Evolutionary conservation across 2,329 filamentous ascomycete species (phyloP).

Genomic region (Colletotrichum noveboracense): DNA sequence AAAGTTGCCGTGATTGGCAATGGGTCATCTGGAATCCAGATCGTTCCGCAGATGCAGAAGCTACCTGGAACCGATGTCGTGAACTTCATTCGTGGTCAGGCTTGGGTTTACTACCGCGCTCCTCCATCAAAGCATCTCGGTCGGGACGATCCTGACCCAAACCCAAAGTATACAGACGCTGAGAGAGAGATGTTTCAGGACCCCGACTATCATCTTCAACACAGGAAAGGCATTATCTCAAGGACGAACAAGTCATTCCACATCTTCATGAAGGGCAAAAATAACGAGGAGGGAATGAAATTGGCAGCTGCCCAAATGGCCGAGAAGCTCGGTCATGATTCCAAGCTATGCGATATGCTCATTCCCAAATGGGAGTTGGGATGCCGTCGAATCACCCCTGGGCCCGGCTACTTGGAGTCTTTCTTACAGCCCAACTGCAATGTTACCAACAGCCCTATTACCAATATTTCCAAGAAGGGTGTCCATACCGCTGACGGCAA

Average conservation of each 20-base stretch:
- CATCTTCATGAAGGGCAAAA: slow-evolving; percentile 32
- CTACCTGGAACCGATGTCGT: slow-evolving; percentile 32
- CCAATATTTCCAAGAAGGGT: slow-evolving; percentile 6
- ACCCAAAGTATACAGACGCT: slow-evolving; percentile 31
- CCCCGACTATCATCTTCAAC: slow-evolving; percentile 55
- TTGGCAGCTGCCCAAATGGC: slow-evolving; percentile 46
- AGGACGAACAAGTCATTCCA: slow-evolving; percentile 40
- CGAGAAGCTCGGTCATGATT: slow-evolving; percentile 40
- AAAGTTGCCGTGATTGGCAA: slow-evolving; percentile 40
- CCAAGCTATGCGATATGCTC: slow-evolving; percentile 39
- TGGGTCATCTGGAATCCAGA: slow-evolving; percentile 35
- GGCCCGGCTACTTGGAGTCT: slow-evolving; percentile 25
- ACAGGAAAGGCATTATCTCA: slow-evolving; percentile 42
- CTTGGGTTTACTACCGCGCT: slow-evolving; percentile 40
- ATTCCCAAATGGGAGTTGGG: slow-evolving; percentile 26
- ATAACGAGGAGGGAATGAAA: slow-evolving; percentile 44
- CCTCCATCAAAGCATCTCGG: slow-evolving; percentile 34
- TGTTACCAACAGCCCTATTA: slow-evolving; percentile 23
- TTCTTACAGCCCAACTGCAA: slow-evolving; percentile 21
- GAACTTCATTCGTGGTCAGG: slow-evolving; percentile 37
- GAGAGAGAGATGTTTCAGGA: slow-evolving; percentile 57
- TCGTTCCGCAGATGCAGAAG: slow-evolving; percentile 32
- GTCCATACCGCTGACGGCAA: slow-evolving; percentile 19
- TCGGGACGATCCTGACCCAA: slow-evolving; percentile 30
- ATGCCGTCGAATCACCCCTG: slow-evolving; percentile 25